A percentile compares a stretch with the other conserved stretches of the same genome.
phyloP scores from a whole-genome alignment of 148 eudicot genomes.

The Dysphania ambrosioides region DNA sequence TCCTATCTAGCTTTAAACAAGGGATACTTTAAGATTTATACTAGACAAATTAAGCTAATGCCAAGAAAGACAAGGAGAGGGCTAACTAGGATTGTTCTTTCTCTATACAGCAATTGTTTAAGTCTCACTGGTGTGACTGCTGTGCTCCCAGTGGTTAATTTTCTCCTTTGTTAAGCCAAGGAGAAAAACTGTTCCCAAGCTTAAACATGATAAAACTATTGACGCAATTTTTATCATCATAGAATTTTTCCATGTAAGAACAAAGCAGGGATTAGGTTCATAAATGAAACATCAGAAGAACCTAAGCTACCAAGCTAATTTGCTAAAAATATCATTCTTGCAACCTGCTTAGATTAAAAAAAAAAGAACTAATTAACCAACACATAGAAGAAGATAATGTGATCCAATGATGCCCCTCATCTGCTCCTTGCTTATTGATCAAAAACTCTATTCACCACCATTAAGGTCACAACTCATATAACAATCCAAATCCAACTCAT shows the following conservation, averaged over 20 bases:
- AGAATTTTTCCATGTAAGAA: background rate
- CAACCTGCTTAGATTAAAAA: too few relatives aligned
- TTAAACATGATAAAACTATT: too few relatives aligned
- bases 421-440: too few relatives aligned
- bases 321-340: too few relatives aligned
- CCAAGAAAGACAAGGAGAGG: background rate
- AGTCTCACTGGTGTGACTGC: background rate
- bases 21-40: background rate
- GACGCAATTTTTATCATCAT: background rate
- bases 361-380: too few relatives aligned
- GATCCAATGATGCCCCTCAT: background rate
- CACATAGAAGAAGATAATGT: too few relatives aligned
- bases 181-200: too few relatives aligned
- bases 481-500: background rate
- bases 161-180: too few relatives aligned
- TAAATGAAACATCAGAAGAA: background rate
- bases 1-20: background rate
- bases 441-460: too few relatives aligned
- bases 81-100: background rate
- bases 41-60: background rate
- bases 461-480: too few relatives aligned
- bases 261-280: background rate
- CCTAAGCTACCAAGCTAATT: too few relatives aligned
- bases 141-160: background rate
- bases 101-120: background rate